phyloP scores from a whole-genome alignment of 768 basidiomycete species.

The Macrolepiota fuliginosa region DNA sequence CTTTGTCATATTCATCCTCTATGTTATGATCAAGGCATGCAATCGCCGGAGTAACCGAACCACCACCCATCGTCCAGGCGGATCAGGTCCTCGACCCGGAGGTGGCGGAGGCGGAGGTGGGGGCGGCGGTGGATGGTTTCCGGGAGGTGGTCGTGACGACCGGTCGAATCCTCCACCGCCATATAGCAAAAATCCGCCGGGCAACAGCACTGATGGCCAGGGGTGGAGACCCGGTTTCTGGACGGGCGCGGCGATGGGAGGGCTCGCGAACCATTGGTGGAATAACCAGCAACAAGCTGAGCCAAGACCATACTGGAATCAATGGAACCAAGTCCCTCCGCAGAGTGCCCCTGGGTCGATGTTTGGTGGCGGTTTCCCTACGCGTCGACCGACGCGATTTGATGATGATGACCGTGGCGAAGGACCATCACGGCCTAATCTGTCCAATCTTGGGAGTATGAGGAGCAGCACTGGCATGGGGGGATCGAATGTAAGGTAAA shows the following conservation, averaged over 20 bases:
- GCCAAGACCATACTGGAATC: conserved; percentile 23
- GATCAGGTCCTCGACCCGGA: conserved; percentile 34
- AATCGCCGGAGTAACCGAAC: conserved; percentile 27
- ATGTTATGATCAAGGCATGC: conserved; percentile 59
- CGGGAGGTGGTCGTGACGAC: conserved; percentile 39
- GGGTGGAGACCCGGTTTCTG: conserved; percentile 78
- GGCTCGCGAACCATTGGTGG: conserved; percentile 58
- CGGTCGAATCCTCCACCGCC: conserved; percentile 48
- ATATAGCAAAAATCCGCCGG: conserved; percentile 43
- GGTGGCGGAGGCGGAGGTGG: conserved; percentile 38
- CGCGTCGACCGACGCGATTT: conserved; percentile 22
- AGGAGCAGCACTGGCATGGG: conserved; percentile 80
- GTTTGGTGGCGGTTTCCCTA: conserved; percentile 18
- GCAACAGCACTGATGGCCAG: conserved; percentile 17
- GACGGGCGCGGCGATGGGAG: conserved; percentile 78
- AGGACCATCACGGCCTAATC: conserved; percentile 44
- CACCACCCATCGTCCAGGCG: conserved; percentile 20
- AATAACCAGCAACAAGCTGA: conserved; percentile 31
- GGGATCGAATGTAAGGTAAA: conserved; percentile 68
- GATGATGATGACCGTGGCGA: conserved; percentile 58
- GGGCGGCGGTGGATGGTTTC: conserved; percentile 47
- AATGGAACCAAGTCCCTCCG: conserved; percentile 18
- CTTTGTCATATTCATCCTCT: conserved; percentile 51
- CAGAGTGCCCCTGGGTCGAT: conserved; percentile 15
- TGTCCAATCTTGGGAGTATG: conserved; percentile 56